phyloP scores from a whole-genome alignment of 441 rosid species.

The Cnidoscolus chayamansa region DNA sequence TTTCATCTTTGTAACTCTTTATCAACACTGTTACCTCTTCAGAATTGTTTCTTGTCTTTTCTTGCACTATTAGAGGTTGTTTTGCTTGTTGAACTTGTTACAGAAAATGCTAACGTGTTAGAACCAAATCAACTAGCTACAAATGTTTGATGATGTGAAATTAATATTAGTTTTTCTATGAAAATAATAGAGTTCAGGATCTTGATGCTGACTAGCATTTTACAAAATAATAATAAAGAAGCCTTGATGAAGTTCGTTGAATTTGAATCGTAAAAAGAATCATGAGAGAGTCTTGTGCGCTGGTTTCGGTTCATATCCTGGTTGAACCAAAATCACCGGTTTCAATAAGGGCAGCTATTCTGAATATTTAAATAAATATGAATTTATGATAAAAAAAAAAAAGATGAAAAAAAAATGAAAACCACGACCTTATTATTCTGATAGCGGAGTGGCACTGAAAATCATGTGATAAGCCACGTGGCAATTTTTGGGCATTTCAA shows the following conservation, averaged over 20 bases:
- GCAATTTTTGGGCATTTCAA: background rate
- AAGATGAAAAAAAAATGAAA: background rate
- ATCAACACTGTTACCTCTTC: background rate
- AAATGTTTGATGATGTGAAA: too few species aligned
- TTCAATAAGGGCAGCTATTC: too few species aligned
- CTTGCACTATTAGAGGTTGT: background rate
- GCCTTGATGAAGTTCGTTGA: too few species aligned
- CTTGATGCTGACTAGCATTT: too few species aligned
- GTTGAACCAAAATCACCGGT: too few species aligned
- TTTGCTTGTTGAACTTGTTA: background rate
- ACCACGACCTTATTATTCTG: background rate
- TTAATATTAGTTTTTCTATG: too few species aligned
- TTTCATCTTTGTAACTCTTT: background rate
- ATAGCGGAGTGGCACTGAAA: background rate
- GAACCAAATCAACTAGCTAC: background rate
- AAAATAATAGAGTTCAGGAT: too few species aligned
- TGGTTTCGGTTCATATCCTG: too few species aligned
- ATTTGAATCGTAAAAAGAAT: too few species aligned
- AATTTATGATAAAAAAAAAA: background rate
- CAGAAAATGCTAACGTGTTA: background rate
- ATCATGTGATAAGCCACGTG: slow-evolving; percentile 8
- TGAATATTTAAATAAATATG: too few species aligned
- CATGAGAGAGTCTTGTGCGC: too few species aligned
- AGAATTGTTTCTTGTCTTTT: background rate
- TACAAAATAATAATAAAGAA: too few species aligned